Base-by-base conservation (phyloP, 2,329 filamentous ascomycete species). In the Aspergillus candidus region DNA sequence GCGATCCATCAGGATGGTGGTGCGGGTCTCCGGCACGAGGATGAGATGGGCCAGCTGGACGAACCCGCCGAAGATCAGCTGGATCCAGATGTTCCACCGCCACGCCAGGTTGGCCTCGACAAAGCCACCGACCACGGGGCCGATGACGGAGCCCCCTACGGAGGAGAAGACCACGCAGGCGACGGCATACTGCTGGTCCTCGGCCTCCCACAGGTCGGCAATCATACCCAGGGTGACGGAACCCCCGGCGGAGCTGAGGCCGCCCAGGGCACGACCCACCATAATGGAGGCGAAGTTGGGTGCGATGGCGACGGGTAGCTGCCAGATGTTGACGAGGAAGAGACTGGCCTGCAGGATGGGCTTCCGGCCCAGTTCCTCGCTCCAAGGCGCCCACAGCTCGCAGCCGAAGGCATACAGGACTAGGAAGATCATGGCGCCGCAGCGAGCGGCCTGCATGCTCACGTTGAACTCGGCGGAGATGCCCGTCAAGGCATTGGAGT, bases 341-440 rank as follows among this genome's bases (percentile, higher is more conserved):
- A 93, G 68, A 32, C 81, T 86, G 17, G 76, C 67, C 72, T 91
- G 87, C 15, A 91, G 73, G 43, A 93, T 77, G 2, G 83, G 83
- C 71, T 82, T 85, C 39, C 88, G 79, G 14, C 88, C 88, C 39
- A 91, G 73, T 58, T 93, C 88, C 62, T 94, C 88, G 36, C 80
- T 86, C 85, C 87, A 93, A 0, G 88, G 88, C 0, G 88, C 88
- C 88, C 88, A 93, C 0, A 91, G 75, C 65, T 93, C 88, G 62
- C 88, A 93, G 31, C 88, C 88, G 61, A 93, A 90, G 32, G 86
- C 87, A 62, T 94, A 93, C 2, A 82, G 66, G 40, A 93, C 76
- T 32, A 94, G 69, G 69, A 91, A 93, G 50, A 89, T 79, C 69
- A 86, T 83, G 47, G 86, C 84, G 60, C 87, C 87, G 44, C 79